Conservation (phyloP, 371 early-diverging fungal genomes). For the Rhizopus sp. region DNA sequence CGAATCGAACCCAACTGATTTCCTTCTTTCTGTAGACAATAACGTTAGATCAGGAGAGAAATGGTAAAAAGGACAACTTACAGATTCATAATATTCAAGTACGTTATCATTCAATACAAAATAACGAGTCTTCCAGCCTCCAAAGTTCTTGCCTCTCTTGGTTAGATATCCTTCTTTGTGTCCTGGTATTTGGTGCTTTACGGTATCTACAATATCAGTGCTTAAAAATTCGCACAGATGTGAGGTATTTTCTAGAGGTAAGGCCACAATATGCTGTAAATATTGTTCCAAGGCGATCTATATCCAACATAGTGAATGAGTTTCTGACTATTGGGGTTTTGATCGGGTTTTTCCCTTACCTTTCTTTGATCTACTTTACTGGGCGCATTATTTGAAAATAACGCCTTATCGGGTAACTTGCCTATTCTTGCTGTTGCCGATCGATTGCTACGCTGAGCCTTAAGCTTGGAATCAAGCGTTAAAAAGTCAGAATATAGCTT, state of each 20-base stretch:
- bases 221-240: slow-evolving; percentile 79
- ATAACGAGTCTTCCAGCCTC: slow-evolving; percentile 87
- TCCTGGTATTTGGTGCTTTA: slow-evolving; percentile 25
- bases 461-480: slow-evolving; percentile 70
- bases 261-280: slow-evolving; percentile 65
- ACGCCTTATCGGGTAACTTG: slow-evolving; percentile 80
- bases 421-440: slow-evolving; percentile 56
- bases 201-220: slow-evolving; percentile 61
- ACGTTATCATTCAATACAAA: slow-evolving; percentile 66
- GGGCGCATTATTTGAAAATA: slow-evolving; percentile 76
- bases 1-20: slow-evolving; percentile 55
- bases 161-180: slow-evolving; percentile 80
- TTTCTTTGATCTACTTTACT: slow-evolving; percentile 75
- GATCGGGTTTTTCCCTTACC: slow-evolving; percentile 18
- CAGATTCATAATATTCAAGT: slow-evolving; percentile 77
- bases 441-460: slow-evolving; percentile 45
- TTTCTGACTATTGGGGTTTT: neutral
- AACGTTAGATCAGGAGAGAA: slow-evolving; percentile 1
- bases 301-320: neutral
- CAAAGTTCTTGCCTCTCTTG: slow-evolving; percentile 88
- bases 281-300: slow-evolving; percentile 76
- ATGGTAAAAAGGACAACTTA: slow-evolving; percentile 26
- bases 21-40: slow-evolving; percentile 55
- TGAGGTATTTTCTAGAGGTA: slow-evolving; percentile 62
- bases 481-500: slow-evolving; percentile 87